Percentiles rank a stretch among this genome's conserved stretches.
Conservation (phyloP, 1,284 basidiomycete genomes). For the Inonotus hispidus region DNA sequence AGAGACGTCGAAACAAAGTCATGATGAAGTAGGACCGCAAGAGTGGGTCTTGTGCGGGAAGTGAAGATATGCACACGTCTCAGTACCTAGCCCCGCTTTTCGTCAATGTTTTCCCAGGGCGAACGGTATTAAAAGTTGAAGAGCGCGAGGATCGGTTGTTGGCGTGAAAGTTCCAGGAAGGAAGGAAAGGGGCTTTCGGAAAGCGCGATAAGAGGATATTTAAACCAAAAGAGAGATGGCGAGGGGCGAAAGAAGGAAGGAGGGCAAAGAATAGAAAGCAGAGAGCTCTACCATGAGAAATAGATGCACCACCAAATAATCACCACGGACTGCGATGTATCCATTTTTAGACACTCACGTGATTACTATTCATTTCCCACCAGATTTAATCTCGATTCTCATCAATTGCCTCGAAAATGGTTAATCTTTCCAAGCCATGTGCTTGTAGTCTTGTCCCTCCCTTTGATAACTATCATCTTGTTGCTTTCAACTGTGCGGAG, state of each 20-base stretch:
- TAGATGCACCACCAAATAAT: neutral
- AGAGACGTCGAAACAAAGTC: slow-evolving; percentile 8
- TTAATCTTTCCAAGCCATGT: neutral
- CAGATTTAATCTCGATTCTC: neutral
- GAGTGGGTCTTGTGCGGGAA: neutral
- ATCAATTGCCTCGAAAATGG: neutral
- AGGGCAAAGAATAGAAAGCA: neutral
- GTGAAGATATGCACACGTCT: neutral
- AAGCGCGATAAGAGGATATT: slow-evolving; percentile 1
- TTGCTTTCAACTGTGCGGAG: neutral
- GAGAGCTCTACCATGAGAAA: neutral
- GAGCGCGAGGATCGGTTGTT: neutral
- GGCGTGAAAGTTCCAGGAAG: neutral
- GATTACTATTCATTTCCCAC: neutral
- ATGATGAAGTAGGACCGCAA: slow-evolving; percentile 1
- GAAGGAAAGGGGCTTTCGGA: neutral
- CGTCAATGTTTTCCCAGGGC: slow-evolving; percentile 10
- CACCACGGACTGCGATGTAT: neutral
- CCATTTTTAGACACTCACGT: neutral
- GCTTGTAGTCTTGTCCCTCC: neutral
- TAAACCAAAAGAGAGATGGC: neutral
- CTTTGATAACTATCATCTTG: neutral
- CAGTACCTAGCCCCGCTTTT: neutral
- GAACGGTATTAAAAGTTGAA: neutral
- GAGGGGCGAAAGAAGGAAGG: neutral